Evolutionary conservation across 805 yeast genomes (phyloP).

Genomic region (Barnettozyma californica): DNA sequence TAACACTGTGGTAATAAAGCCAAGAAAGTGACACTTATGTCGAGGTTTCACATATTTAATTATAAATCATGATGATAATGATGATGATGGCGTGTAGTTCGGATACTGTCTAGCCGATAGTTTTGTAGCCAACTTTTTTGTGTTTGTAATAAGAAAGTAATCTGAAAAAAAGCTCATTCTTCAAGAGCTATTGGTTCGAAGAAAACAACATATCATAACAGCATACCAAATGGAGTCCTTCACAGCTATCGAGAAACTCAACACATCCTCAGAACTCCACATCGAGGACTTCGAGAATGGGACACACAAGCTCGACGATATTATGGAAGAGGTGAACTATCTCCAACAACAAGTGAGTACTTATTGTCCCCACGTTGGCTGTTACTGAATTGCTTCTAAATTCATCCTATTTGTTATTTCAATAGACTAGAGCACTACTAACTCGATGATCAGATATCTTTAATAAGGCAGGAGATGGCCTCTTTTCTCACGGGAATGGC

Average conservation of each 20-base stretch:
- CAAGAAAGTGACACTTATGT: slow-evolving; percentile 7
- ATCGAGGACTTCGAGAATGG: slow-evolving; percentile 39
- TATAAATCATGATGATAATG: background rate
- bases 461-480: slow-evolving; percentile 37
- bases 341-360: slow-evolving; percentile 27
- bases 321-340: slow-evolving; percentile 32
- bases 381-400: too few relatives aligned
- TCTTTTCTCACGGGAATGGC: slow-evolving; percentile 31
- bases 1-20: slow-evolving; percentile 11
- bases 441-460: slow-evolving; percentile 15
- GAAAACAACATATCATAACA: background rate
- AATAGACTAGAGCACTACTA: background rate
- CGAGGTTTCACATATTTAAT: too few relatives aligned
- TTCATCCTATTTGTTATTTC: background rate
- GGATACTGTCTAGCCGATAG: background rate
- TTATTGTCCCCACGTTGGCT: background rate
- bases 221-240: slow-evolving; percentile 22
- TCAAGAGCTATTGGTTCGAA: background rate
- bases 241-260: slow-evolving; percentile 25
- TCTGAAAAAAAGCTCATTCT: too few relatives aligned
- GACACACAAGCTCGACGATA: slow-evolving; percentile 29
- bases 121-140: too few relatives aligned
- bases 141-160: too few relatives aligned
- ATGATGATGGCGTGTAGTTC: background rate
- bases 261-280: slow-evolving; percentile 22